Evolutionary conservation across 2,329 filamentous ascomycete species (phyloP).

Genomic region (Teratosphaeria destructans): DNA sequence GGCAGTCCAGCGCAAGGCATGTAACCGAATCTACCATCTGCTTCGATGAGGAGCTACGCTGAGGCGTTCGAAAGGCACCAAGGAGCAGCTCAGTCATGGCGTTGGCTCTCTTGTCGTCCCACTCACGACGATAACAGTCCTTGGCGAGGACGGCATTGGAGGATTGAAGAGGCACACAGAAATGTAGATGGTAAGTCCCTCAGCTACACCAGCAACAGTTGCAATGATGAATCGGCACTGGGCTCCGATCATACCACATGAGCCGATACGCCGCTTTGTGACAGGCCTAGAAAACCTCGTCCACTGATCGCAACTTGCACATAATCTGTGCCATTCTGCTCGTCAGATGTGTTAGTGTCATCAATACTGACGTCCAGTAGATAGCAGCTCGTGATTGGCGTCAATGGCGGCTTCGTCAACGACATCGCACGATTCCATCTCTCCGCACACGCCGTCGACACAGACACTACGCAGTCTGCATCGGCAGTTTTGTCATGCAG

Average conservation of each 20-base stretch:
- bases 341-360: not conserved
- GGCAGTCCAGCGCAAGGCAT: not conserved
- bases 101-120: not conserved
- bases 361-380: not conserved
- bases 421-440: conserved; percentile 1
- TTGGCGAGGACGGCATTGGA: not conserved
- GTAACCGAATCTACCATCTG: not conserved
- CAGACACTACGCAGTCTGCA: not conserved
- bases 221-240: conserved; percentile 29
- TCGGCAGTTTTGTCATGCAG: not conserved
- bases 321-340: not conserved
- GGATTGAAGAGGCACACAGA: not conserved
- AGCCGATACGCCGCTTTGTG: conserved; percentile 28
- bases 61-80: not conserved
- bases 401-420: not conserved
- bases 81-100: not conserved
- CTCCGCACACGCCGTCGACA: not conserved
- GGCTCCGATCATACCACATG: conserved; percentile 26
- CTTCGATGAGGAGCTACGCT: not conserved
- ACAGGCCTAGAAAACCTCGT: conserved; percentile 37
- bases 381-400: not conserved
- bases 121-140: not conserved
- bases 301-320: conserved; percentile 25
- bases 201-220: not conserved
- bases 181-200: not conserved